Evolutionary conservation across 257 asterid genomes (phyloP).

Genomic region (Parsonsia alboflavescens): DNA sequence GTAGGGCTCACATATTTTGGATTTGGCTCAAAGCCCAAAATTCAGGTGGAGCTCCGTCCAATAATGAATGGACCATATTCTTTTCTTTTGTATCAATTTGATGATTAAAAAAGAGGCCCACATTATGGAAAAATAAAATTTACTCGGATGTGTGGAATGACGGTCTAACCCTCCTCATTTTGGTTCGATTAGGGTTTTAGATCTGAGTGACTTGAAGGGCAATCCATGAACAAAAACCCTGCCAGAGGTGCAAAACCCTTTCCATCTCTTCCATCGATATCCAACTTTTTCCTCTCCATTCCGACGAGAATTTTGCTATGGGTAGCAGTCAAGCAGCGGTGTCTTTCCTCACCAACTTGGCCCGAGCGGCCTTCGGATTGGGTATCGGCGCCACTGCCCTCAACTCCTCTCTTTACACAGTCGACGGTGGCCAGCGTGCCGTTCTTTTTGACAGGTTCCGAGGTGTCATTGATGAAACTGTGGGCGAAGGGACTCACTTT

Average conservation of each 20-base stretch:
- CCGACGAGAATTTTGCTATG: conserved; percentile 27
- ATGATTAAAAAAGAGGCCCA: neutral
- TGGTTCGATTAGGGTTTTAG: conserved; percentile 24
- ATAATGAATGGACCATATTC: neutral
- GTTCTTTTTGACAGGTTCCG: conserved; percentile 90
- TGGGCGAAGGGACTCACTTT: conserved; percentile 91
- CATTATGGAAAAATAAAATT: neutral
- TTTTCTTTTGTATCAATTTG: neutral
- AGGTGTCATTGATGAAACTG: conserved; percentile 66
- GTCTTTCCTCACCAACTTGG: conserved; percentile 52
- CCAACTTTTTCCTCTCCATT: neutral
- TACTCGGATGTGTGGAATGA: neutral
- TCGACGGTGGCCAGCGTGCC: conserved; percentile 95
- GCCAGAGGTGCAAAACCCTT: conserved; percentile 16
- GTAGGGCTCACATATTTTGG: neutral
- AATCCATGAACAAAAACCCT: conserved; percentile 19
- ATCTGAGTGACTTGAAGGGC: conserved; percentile 39
- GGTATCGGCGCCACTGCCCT: conserved; percentile 56
- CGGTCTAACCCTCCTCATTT: conserved; percentile 4
- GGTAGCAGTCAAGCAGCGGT: conserved; percentile 66
- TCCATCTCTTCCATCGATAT: conserved; percentile 11
- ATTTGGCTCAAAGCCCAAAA: neutral
- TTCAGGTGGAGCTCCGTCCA: neutral
- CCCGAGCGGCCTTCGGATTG: conserved; percentile 68
- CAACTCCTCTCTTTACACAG: conserved; percentile 77